A percentile compares a stretch with the other conserved stretches of the same genome.
Evolutionary conservation across 139 green algal genomes (phyloP).

Genomic region (Micractinium conductrix): DNA sequence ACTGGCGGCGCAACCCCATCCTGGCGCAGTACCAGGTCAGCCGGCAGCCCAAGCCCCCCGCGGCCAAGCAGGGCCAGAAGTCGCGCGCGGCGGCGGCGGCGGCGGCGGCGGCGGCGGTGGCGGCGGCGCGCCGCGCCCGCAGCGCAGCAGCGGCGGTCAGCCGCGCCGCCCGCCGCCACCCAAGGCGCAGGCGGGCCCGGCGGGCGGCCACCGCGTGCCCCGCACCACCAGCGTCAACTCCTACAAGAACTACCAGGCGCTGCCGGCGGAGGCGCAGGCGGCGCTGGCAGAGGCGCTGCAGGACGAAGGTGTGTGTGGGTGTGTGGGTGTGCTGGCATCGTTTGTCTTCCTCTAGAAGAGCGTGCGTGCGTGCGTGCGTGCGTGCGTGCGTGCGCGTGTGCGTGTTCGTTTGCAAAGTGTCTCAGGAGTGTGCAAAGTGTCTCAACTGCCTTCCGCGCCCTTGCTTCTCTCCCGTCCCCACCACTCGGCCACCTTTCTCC

Average conservation of each 20-base stretch:
- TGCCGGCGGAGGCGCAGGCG: constrained; percentile 44
- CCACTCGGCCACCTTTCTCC: too few species aligned
- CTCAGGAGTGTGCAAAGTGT: too few species aligned
- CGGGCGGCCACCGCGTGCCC: constrained; percentile 2
- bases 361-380: too few species aligned
- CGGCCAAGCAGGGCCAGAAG: background rate
- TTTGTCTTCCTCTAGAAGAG: too few species aligned
- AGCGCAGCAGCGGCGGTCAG: constrained; percentile 4
- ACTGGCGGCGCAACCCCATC: constrained; percentile 30
- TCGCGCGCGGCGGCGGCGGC: background rate
- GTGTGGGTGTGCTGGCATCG: too few species aligned
- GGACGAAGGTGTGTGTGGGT: constrained; percentile 34
- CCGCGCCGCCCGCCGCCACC: background rate
- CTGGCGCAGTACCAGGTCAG: background rate
- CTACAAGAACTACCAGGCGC: constrained; percentile 40
- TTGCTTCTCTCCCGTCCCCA: too few species aligned
- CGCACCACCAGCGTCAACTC: constrained; percentile 37
- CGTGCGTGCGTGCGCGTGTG: too few species aligned
- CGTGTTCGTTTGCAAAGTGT: too few species aligned
- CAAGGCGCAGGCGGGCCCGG: constrained; percentile 19
- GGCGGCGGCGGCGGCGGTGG: background rate
- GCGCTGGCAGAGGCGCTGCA: constrained; percentile 38
- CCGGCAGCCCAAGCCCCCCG: constrained; percentile 15
- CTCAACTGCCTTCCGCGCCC: too few species aligned
- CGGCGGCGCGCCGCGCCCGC: background rate